Evolutionary conservation across 441 rosid species (phyloP), one percentile per base, ranked within the genome.

Genomic region (Corymbia calophylla): DNA sequence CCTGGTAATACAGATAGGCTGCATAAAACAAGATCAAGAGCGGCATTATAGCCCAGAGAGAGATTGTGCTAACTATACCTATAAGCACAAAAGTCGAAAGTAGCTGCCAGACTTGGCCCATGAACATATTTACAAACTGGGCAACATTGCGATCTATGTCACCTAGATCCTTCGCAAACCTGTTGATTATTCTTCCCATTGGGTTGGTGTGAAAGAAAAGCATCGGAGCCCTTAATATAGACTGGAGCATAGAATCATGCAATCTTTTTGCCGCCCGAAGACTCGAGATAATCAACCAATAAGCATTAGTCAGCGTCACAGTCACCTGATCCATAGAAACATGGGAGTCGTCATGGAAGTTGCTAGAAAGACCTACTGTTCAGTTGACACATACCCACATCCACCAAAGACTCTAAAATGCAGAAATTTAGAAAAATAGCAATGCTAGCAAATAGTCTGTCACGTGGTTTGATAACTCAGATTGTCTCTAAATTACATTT

Each of bases 41-140:
- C 18, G 99, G 99, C 99, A 97, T 93, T 93, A 98, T 96, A 91
- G 99, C 98, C 99, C 99, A 98, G 88, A 98, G 92, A 88, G 99
- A 98, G 94, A 97, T 95, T 54, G 99, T 96, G 98, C 99, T 98
- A 89, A 98, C 96, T 89, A 97, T 94, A 86, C 99, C 99, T 87
- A 98, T 97, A 91, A 98, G 94, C 88, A 95, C 94, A 91, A 98
- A 93, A 77, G 99, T 98, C 84, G 99, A 97, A 91, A 98, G 94
- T 66, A 98, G 99, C 95, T 96, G 99, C 56, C 95, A 95, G 54
- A 97, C 94, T 90, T 94, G 96, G 87, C 97, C 95, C 90, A 97
- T 93, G 91, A 97, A 98, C 99, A 98, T 94, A 89, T 97, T 96
- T 89, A 93, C 94, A 89, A 95, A 96, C 80, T 86, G 81, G 53